Percentiles rank a stretch among this genome's conserved stretches.
Evolutionary conservation across 2,329 filamentous ascomycete species (phyloP).

Genomic region (Fusarium sp.): DNA sequence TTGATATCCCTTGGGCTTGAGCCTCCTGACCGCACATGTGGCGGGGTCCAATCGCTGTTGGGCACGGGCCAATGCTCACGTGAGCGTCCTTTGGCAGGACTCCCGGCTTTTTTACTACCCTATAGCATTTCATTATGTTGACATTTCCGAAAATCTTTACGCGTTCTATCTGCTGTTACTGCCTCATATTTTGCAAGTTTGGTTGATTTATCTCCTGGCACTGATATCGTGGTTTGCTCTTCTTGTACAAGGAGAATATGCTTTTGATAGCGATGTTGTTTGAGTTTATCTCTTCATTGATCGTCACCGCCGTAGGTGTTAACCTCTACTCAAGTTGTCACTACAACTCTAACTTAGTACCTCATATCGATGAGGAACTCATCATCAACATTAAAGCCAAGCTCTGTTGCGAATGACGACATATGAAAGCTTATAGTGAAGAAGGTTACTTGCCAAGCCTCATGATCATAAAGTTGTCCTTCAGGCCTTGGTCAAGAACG

Average conservation of each 20-base stretch:
- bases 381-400: neutral
- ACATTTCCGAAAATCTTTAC: neutral
- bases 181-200: neutral
- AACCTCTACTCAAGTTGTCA: no score
- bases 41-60: conserved; percentile 33
- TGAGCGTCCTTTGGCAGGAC: neutral
- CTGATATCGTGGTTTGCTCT: rapidly evolving
- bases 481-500: neutral
- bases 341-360: no score
- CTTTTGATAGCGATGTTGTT: no score
- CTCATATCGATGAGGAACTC: neutral
- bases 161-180: no score
- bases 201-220: rapidly evolving
- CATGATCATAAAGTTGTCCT: neutral
- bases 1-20: conserved; percentile 22
- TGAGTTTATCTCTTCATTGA: neutral
- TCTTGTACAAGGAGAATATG: rapidly evolving
- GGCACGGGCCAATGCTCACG: conserved; percentile 37
- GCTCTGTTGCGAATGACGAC: neutral
- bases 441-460: neutral
- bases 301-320: rapidly evolving
- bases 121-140: neutral
- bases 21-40: conserved; percentile 36
- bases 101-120: neutral
- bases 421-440: neutral